Percentiles rank a stretch among this genome's conserved stretches.
Conservation (phyloP, 2,329 filamentous ascomycete species). For the Aotearoamyces nothofagi region DNA sequence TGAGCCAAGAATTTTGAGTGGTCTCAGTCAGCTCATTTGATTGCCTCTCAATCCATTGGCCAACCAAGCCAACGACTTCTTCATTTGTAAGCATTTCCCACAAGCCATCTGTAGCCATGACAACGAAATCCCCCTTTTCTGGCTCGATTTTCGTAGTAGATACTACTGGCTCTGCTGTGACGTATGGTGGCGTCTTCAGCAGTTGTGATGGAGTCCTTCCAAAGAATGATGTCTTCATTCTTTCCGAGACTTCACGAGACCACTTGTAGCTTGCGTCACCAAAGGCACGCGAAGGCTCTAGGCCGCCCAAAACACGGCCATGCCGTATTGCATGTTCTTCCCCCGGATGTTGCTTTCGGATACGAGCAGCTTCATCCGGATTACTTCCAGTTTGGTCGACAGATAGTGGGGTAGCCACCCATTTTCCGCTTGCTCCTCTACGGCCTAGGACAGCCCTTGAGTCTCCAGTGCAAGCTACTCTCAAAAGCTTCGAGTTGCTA, state of each 20-base stretch:
- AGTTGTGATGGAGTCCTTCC: slow-evolving; percentile 62
- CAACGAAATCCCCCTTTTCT: slow-evolving; percentile 82
- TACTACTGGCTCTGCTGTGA: slow-evolving; percentile 88
- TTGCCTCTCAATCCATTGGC: slow-evolving; percentile 88
- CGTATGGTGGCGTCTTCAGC: slow-evolving; percentile 86
- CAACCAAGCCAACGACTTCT: slow-evolving; percentile 90
- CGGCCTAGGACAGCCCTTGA: slow-evolving; percentile 89
- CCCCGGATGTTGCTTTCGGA: slow-evolving; percentile 76
- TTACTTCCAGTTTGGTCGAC: slow-evolving; percentile 90
- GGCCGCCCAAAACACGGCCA: slow-evolving; percentile 76
- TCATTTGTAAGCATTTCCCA: slow-evolving; percentile 99
- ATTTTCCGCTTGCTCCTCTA: slow-evolving; percentile 65
- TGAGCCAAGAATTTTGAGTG: slow-evolving; percentile 47
- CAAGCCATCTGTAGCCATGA: slow-evolving; percentile 89
- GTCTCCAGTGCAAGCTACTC: slow-evolving; percentile 93
- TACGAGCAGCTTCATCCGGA: slow-evolving; percentile 64
- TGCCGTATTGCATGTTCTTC: slow-evolving; percentile 80
- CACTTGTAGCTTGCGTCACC: slow-evolving; percentile 97
- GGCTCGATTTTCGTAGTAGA: slow-evolving; percentile 88
- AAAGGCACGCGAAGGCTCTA: slow-evolving; percentile 89
- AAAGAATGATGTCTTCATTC: slow-evolving; percentile 76
- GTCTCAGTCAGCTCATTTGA: slow-evolving; percentile 17
- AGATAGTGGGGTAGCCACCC: slow-evolving; percentile 79
- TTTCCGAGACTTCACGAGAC: slow-evolving; percentile 70
- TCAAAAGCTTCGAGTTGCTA: slow-evolving; percentile 66